A percentile compares a stretch with the other conserved stretches of the same genome.
Evolutionary conservation across 371 early-diverging fungal species (phyloP).

Genomic region (Mortierella sp.): DNA sequence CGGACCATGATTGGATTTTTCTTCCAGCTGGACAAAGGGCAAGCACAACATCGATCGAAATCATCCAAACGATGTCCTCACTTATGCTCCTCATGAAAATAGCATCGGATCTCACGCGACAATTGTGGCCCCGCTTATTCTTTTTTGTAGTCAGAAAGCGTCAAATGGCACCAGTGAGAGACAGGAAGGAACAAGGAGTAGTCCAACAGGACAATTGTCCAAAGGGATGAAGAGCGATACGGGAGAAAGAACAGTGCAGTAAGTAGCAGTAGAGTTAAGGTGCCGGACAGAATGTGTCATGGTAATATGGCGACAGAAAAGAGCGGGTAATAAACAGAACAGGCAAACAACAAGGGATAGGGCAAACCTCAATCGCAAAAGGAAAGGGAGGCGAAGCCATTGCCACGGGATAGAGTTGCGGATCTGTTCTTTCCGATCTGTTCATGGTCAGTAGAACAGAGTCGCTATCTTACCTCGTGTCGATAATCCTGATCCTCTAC

Average conservation of each 20-base stretch:
- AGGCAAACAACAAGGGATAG: background rate
- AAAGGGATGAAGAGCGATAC: background rate
- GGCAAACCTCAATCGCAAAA: background rate
- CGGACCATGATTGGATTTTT: background rate
- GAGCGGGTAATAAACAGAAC: background rate
- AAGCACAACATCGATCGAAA: background rate
- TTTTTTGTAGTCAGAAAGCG: background rate
- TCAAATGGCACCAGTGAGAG: background rate
- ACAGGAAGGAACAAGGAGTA: too few relatives aligned
- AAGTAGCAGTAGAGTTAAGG: constrained; percentile 1
- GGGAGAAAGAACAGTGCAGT: background rate
- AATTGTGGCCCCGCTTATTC: background rate
- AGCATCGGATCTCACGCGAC: constrained; percentile 4
- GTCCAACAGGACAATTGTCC: background rate
- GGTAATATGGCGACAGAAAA: background rate
- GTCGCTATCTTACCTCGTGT: background rate
- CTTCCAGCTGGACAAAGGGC: background rate
- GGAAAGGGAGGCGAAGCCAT: background rate
- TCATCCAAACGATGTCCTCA: background rate
- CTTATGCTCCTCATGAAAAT: background rate
- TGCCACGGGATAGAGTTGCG: background rate
- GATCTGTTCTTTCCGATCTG: background rate
- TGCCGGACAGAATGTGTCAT: background rate
- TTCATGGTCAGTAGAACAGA: background rate
- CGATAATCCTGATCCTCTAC: background rate